A percentile compares a stretch with the other conserved stretches of the same genome.
Conservation (phyloP, 1,284 basidiomycete genomes). For the Hymenochaete sp. region DNA sequence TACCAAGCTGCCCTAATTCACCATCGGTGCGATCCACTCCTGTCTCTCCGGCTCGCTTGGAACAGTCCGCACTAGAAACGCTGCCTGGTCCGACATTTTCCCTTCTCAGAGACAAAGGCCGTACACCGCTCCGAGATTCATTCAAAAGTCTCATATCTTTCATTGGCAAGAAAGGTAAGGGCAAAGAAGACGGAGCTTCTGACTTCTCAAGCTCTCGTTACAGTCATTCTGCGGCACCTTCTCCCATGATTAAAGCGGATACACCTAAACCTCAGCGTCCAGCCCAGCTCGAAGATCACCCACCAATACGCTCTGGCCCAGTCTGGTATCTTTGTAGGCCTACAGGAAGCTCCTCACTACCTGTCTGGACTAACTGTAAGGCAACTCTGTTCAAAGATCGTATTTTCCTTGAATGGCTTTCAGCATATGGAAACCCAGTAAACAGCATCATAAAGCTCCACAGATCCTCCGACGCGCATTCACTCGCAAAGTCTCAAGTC, state of each 20-base stretch:
- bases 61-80: conserved; percentile 13
- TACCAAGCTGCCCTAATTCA: conserved; percentile 8
- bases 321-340: conserved; percentile 43
- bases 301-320: conserved; percentile 29
- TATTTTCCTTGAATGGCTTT: conserved; percentile 41
- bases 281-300: neutral
- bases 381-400: conserved; percentile 39
- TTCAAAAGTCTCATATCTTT: conserved; percentile 56
- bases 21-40: neutral
- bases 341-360: conserved; percentile 23
- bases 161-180: conserved; percentile 46
- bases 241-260: neutral
- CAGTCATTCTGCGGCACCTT: neutral
- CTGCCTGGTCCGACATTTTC: conserved; percentile 15
- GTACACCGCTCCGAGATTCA: conserved; percentile 56
- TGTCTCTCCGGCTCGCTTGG: neutral
- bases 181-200: conserved; percentile 24
- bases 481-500: conserved; percentile 38
- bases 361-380: conserved; percentile 47
- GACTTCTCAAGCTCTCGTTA: conserved; percentile 8
- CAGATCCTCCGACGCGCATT: conserved; percentile 54
- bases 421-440: conserved; percentile 35
- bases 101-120: conserved; percentile 19
- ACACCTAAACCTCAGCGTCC: neutral
- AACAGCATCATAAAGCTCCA: conserved; percentile 40